Evolutionary conservation across 192 early-diverging fungal genomes (phyloP), one percentile per base, ranked within the genome.

Genomic region (Umbelopsis sp.): DNA sequence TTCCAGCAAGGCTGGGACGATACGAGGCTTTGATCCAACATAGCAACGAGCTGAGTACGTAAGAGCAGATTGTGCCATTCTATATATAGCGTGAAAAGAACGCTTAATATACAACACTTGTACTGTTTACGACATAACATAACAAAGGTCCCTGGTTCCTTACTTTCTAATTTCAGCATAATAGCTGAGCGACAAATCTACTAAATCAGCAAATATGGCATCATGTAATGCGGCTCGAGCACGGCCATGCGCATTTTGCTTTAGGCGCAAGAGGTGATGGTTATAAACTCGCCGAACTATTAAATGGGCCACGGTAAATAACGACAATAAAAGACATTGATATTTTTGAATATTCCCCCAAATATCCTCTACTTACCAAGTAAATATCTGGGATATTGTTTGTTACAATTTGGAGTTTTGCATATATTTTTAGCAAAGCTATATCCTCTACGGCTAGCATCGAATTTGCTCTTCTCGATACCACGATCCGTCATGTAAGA

Each of bases 161-260:
- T 80, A 84, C 82, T 85, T 89, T 75, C 87, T 80, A 45, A 87
- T 87, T 59, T 89, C 86, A 8, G 84, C 78, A 68, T 87, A 88
- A 11, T 76, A 81, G 43, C 81, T 84, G 70, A 86, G 43, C 0
- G 88, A 89, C 53, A 91, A 62, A 26, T 91, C 81, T 25, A 84
- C 73, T 24, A 93, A 66, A 70, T 87, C 84, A 5, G 72, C 44
- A 17, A 92, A 65, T 34, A 91, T 68, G 22, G 73, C 44, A 69
- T 89, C 85, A 54, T 89, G 83, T 11, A 90, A 21, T 16, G 72
- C 73, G 1, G 82, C 80, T 49, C 83, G 78, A 26, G 74, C 67
- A 43, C 84, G 74, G 14, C 81, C 80, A 68, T 79, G 75, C 0
- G 81, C 72, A 53, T 92, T 92, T 56, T 87, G 80, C 43, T 85